Evolutionary conservation across 176 grass and related monocot species (phyloP).

Genomic region (Dactylis glomerata): DNA sequence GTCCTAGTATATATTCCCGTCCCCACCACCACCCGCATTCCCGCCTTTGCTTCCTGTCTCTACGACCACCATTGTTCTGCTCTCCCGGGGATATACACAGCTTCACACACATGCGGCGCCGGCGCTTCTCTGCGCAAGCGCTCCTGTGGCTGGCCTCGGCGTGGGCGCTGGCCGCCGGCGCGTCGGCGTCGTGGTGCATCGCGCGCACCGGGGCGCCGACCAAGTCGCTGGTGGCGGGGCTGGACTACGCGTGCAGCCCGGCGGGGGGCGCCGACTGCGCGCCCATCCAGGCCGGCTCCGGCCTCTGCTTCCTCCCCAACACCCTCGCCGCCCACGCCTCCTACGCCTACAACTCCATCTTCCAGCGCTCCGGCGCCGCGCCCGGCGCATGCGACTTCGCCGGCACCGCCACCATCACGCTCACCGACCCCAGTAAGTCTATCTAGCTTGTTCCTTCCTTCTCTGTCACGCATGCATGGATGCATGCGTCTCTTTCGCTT

Average conservation of each 20-base stretch:
- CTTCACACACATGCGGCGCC: neutral
- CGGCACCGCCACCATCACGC: slow-evolving; percentile 75
- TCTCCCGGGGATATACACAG: too few relatives aligned
- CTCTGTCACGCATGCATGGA: neutral
- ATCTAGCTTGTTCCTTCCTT: neutral
- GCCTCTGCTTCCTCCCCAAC: slow-evolving; percentile 75
- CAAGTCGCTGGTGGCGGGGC: slow-evolving; percentile 37
- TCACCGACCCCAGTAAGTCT: slow-evolving; percentile 58
- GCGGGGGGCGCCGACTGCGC: slow-evolving; percentile 64
- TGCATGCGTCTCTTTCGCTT: slow-evolving; percentile 30
- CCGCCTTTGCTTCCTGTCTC: slow-evolving; percentile 23
- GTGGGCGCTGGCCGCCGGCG: neutral
- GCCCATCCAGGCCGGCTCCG: slow-evolving; percentile 47
- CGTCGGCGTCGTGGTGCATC: slow-evolving; percentile 59
- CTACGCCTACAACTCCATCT: slow-evolving; percentile 83
- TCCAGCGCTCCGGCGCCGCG: slow-evolving; percentile 56
- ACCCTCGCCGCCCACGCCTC: slow-evolving; percentile 76
- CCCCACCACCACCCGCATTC: neutral
- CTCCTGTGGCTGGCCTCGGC: neutral
- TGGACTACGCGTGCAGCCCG: slow-evolving; percentile 72
- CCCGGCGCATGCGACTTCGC: slow-evolving; percentile 72
- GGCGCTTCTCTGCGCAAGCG: neutral
- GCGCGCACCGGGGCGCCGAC: slow-evolving; percentile 36
- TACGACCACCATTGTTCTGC: neutral
- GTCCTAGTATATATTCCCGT: slow-evolving; percentile 22